phyloP scores from a whole-genome alignment of 495 filamentous ascomycete species.

The Thozetella sp. region DNA sequence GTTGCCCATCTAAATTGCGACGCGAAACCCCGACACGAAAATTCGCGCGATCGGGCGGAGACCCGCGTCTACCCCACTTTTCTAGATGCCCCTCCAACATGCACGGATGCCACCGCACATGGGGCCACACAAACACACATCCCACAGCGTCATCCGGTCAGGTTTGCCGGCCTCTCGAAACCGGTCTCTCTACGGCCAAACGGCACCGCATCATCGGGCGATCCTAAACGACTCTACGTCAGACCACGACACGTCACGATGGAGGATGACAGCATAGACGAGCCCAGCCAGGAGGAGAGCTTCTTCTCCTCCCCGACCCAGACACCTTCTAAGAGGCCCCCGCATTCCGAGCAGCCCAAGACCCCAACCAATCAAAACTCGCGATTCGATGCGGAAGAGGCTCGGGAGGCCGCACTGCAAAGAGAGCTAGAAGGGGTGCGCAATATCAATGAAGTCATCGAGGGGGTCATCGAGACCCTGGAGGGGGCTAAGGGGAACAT shows the following conservation, averaged over 20 bases:
- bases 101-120: too few relatives aligned
- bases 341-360: conserved; percentile 32
- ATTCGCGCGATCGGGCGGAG: neutral
- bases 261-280: conserved; percentile 18
- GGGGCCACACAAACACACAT: too few relatives aligned
- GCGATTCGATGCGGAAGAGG: conserved; percentile 66
- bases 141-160: neutral
- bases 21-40: conserved; percentile 13
- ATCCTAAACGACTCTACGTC: neutral
- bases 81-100: neutral
- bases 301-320: conserved; percentile 74
- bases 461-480: conserved; percentile 77
- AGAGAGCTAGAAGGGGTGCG: conserved; percentile 81
- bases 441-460: conserved; percentile 84
- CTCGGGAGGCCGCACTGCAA: conserved; percentile 70
- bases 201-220: neutral
- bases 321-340: conserved; percentile 6
- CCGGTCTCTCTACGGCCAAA: conserved; percentile 15
- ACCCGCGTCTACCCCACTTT: neutral
- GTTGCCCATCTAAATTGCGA: conserved; percentile 11
- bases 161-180: too few relatives aligned
- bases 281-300: conserved; percentile 59
- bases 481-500: conserved; percentile 87
- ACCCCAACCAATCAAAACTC: conserved; percentile 54
- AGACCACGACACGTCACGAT: conserved; percentile 13